Evolutionary conservation across 805 yeast species (phyloP), one percentile per base, ranked within the genome.

Genomic region (Nakazawaea siamensis): DNA sequence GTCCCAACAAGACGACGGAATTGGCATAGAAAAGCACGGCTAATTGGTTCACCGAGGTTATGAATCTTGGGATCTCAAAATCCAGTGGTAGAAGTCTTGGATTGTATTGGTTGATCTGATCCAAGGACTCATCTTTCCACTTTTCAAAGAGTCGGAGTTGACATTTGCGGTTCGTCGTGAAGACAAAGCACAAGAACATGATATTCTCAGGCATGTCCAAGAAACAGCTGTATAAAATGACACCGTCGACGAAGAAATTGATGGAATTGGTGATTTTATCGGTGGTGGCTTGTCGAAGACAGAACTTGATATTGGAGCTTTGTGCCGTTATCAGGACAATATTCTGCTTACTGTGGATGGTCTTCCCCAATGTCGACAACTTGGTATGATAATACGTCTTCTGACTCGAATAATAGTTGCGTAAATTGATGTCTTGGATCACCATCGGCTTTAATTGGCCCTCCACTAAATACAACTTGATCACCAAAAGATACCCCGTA

Each of bases 31-130:
- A 28, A 29, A 54, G 37, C 11, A 58, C 33, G 2, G 25, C 31
- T 3, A 19, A 48, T 1, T 45, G 37, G 19, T 30, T 32, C 3
- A 55, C 37, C 2, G 60, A 49, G 11, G 55, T 33, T 29, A 53
- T 25, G 25, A 46, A 47, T 13, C 43, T 32, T 1, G 63, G 63
- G 1, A 54, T 24, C 17, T 48, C 52, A 37, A 53, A 52, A 8
- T 44, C 39, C 21, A 45, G 49, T n/a, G 49, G 43, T 4, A 54
- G 33, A 13, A 53, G 31, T 2, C 40, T 29, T 2, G 52, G 43
- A 12, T 46, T 40, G 30, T 49, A 51, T 15, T 36, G 46, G 12
- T 41, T 37, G 17, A 43, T 27, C 16, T 36, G 38, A 9, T 40
- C 43, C 11, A 43, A 18, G 5, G 31, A 11, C 6, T 25, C 36